These are phyloP conservation scores for Xylariaceae sp. DNA, from an alignment of 2,329 filamentous ascomycete species.

Conservation along the genomic window DNA sequence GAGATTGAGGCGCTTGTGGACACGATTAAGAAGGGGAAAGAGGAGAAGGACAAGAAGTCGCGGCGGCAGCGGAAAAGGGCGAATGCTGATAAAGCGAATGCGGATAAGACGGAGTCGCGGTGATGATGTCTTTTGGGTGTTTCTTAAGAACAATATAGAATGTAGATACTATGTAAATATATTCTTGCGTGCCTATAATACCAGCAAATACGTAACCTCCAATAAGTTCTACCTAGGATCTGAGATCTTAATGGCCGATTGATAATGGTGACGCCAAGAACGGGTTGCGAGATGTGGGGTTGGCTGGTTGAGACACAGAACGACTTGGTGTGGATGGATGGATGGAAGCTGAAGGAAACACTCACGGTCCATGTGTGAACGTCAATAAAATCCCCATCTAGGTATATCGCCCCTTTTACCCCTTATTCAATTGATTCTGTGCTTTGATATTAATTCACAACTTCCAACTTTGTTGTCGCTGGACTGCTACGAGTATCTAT, in stretches of 20 bases:
- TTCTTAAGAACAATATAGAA: neutral
- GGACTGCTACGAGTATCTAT: too few relatives aligned
- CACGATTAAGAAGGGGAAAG: constrained; percentile 34
- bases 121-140: constrained; percentile 1
- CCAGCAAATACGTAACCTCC: neutral
- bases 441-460: too few relatives aligned
- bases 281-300: too few relatives aligned
- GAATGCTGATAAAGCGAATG: constrained; percentile 19
- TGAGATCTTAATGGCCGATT: neutral
- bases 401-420: neutral
- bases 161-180: constrained; percentile 1
- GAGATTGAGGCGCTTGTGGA: constrained; percentile 28
- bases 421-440: neutral
- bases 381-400: neutral
- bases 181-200: neutral
- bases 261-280: too few relatives aligned
- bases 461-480: too few relatives aligned
- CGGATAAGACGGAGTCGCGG: constrained; percentile 16
- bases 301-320: constrained; percentile 23
- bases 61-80: constrained; percentile 32
- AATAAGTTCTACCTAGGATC: neutral
- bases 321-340: constrained; percentile 8
- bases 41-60: constrained; percentile 31
- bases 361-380: neutral
- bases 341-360: neutral